Evolutionary conservation across 2,329 filamentous ascomycete genomes (phyloP), one percentile per base, ranked within the genome.

Genomic region (Aureobasidium melanogenum): DNA sequence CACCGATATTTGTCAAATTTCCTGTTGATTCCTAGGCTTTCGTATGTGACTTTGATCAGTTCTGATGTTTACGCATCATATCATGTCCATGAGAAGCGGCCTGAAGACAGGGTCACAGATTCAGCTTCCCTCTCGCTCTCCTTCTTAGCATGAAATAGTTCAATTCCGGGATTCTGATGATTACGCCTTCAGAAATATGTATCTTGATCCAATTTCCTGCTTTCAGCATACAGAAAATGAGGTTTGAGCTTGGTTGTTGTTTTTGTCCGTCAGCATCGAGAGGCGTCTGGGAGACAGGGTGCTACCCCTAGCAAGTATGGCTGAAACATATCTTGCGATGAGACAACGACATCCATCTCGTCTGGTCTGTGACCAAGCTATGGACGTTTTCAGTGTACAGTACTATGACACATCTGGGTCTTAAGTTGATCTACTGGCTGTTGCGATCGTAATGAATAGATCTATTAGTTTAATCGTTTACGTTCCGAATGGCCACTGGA

Each of bases 121-220:
- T 8, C 15, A 26, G 9, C 24, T n/a, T 30, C 1, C 3, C 2
- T 30, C 26, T 1, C 2, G 10, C 15, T 4, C 10, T 5, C 7
- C 17, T 28, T n/a, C 28, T 1, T 2, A 8, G 22, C 24, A 3
- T 12, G 10, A 28, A 32, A 30, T n/a, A 10, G 22, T 15, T 8
- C n/a, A 10, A 10, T n/a, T 10, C n/a, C 3, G 4, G 3, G 3
- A n/a, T 10, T 5, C 3, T 28, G 6, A 0, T 26, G 26, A 3
- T 28, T 9, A 0, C 8, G 2, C 2, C n/a, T n/a, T n/a, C n/a
- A n/a, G n/a, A n/a, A n/a, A n/a, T 4, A 30, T 10, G 5, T 2
- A 6, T 26, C 9, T 2, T 38, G 4, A 1, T 0, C 19, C 14
- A 36, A 3, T 3, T 4, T 36, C 3, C 2, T 36, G 6, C 5